Evolutionary conservation across 2,329 filamentous ascomycete species (phyloP).

Genomic region (Epichloe aotearoae): DNA sequence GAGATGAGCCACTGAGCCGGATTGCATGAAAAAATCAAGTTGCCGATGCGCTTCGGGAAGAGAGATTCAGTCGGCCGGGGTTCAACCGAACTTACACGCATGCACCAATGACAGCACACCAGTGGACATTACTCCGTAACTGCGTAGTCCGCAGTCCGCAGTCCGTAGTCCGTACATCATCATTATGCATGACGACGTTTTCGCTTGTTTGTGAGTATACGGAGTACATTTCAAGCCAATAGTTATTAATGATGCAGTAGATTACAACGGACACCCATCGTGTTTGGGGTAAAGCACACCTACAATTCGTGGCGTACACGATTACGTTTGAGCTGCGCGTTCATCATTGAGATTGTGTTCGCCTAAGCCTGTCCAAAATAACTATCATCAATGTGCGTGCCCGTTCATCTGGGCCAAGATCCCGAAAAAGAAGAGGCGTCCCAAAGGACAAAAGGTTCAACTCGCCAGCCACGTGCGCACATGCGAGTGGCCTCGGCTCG

Average conservation of each 20-base stretch:
- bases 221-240: too few relatives aligned
- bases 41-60: background rate
- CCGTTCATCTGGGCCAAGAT: too few relatives aligned
- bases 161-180: too few relatives aligned
- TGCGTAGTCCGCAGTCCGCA: too few relatives aligned
- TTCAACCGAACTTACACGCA: constrained; percentile 8
- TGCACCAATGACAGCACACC: too few relatives aligned
- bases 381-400: background rate
- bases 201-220: too few relatives aligned
- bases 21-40: background rate
- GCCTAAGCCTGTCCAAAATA: background rate
- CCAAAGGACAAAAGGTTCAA: background rate
- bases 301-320: too few relatives aligned
- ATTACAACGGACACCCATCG: too few relatives aligned
- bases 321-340: too few relatives aligned
- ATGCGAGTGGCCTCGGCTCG: background rate
- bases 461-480: background rate
- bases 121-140: background rate
- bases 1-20: background rate
- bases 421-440: background rate
- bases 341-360: background rate
- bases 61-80: constrained; percentile 6
- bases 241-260: too few relatives aligned
- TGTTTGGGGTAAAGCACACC: too few relatives aligned
- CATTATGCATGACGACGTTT: too few relatives aligned